Base-by-base conservation (phyloP, 768 basidiomycete species). In the Leccinum variicolor region DNA sequence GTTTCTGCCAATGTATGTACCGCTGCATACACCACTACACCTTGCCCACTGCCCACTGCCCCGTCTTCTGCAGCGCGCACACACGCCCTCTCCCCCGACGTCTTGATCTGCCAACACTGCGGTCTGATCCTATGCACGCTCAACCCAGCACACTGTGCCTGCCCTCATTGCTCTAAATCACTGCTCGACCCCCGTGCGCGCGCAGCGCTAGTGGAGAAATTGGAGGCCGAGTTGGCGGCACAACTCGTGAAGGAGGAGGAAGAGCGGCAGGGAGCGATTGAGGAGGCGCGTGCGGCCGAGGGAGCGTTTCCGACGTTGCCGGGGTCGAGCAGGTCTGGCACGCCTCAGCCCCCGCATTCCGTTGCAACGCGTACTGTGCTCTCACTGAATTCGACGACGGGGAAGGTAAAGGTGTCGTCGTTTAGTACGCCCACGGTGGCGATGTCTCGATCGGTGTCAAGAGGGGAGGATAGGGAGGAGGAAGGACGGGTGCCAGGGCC, bases 271-370 rank as follows among this genome's bases (percentile, higher is more conserved):
- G 78, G 73, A 29, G 79, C 70, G 15, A 68, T 76, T 2, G 77
- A 81, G 25, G 80, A 82, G 56, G 81, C 79, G 0, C 74, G 79
- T 6, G 70, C 71, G 8, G 81, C 80, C 0, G 81, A 74, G 25
- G 86, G 87, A 3, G 84, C 83, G 0, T 90, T 90, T 65, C 87
- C 87, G 19, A 73, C 76, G 14, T 78, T 90, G 26, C 60, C 54
- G 39, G 63, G 64, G 7, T 45, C 45, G 53, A 64, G 56, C 8
- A n/a, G 39, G 39, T 14, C 39, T 8, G 9, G 39, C n/a, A 41
- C 39, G 39, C 39, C 39, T 41, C 39, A 41, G 39, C n/a, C 39
- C 17, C 15, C 33, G 33, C 23, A 52, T 64, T 41, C 49, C 13
- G n/a, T 69, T 1, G 73, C 79, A 50, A 76, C 79, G 1, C 84